Conservation (phyloP, 169 alveolate species). For the Prorocentrum cordatum region DNA sequence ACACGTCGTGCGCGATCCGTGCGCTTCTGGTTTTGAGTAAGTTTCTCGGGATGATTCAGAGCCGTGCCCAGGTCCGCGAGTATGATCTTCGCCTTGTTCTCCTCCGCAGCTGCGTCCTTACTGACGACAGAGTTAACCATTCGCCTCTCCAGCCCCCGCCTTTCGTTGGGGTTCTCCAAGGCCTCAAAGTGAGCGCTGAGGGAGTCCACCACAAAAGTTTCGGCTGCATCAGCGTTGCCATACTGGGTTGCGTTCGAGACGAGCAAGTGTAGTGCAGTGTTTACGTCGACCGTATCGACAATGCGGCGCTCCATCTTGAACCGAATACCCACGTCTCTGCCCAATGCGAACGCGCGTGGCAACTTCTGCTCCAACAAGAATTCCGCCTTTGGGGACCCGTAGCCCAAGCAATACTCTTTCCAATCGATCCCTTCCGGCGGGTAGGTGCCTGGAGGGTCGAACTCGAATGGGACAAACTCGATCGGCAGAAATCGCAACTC, state of each 20-base stretch:
- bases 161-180: not conserved
- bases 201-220: not conserved
- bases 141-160: not conserved
- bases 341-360: not conserved
- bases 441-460: not conserved
- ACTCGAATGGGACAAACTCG: not conserved
- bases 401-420: slow-evolving; percentile 5
- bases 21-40: not conserved
- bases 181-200: not conserved
- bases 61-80: not conserved
- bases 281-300: slow-evolving; percentile 19
- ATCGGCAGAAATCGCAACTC: not conserved
- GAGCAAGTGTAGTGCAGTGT: slow-evolving; percentile 20
- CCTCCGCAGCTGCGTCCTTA: too few relatives aligned
- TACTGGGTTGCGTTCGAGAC: too few relatives aligned
- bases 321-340: not conserved
- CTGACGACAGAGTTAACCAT: too few relatives aligned
- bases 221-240: not conserved
- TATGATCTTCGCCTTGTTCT: not conserved
- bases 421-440: slow-evolving; percentile 3
- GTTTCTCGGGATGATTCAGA: not conserved
- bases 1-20: not conserved
- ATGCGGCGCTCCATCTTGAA: not conserved
- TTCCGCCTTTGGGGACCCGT: not conserved
- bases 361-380: slow-evolving; percentile 13